A percentile compares a stretch with the other conserved stretches of the same genome.
These are phyloP conservation scores for Rhodotorula sp. DNA, from an alignment of 1,284 basidiomycete species.

Conservation along the genomic window DNA sequence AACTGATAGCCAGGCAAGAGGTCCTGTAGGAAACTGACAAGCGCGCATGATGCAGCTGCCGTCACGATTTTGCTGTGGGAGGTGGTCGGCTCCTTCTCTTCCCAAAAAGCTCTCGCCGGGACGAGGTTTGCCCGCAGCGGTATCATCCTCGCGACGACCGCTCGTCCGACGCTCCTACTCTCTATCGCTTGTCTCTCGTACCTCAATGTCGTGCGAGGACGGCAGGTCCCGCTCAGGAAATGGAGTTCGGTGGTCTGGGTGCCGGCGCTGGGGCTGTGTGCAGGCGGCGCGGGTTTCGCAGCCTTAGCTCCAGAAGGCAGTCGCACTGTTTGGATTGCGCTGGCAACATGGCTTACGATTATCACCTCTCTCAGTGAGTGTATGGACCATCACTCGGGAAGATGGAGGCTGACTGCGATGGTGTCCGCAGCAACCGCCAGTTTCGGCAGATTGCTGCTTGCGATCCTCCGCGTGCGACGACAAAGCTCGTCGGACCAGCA, in stretches of 20 bases:
- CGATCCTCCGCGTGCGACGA: constrained; percentile 35
- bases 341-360: constrained; percentile 21
- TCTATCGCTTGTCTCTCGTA: constrained; percentile 31
- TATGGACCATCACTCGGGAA: not conserved
- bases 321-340: constrained; percentile 18
- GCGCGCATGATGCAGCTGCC: constrained; percentile 11
- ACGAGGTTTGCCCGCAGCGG: constrained; percentile 15
- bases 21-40: too few species aligned
- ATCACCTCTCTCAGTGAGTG: constrained; percentile 15
- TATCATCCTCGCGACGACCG: constrained; percentile 20
- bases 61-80: constrained; percentile 31
- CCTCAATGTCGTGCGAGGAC: constrained; percentile 28
- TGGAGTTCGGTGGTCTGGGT: constrained; percentile 36
- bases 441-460: constrained; percentile 37
- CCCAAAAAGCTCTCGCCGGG: not conserved
- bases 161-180: constrained; percentile 29
- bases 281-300: constrained; percentile 24
- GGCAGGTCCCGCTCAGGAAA: constrained; percentile 23
- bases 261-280: constrained; percentile 17
- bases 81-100: constrained; percentile 3
- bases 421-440: constrained; percentile 14
- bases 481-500: not conserved
- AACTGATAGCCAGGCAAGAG: not conserved
- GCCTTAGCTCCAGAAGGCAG: not conserved
- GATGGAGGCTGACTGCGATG: too few species aligned